Evolutionary conservation across 2,329 filamentous ascomycete genomes (phyloP).

Genomic region (Bretziella fagacearum): DNA sequence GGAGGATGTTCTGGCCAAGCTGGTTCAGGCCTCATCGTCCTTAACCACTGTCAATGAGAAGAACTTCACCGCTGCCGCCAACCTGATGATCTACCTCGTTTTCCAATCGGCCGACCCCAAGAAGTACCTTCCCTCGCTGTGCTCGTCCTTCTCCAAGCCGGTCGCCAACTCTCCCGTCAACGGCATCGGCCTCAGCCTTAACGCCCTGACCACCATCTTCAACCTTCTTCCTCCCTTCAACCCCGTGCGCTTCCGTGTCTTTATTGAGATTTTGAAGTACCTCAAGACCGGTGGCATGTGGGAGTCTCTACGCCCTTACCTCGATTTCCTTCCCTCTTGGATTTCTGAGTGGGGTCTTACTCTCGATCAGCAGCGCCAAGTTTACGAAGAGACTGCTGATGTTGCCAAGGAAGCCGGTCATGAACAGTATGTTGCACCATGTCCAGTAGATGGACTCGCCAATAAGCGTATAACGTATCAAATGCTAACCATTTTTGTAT

Average conservation of each 20-base stretch:
- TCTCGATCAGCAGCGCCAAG: conserved; percentile 64
- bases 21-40: conserved; percentile 60
- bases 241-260: conserved; percentile 74
- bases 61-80: conserved; percentile 92
- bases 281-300: conserved; percentile 61
- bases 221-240: conserved; percentile 69
- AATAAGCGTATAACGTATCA: background rate
- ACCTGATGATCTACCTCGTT: conserved; percentile 87
- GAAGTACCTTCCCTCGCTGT: conserved; percentile 74
- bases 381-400: conserved; percentile 70
- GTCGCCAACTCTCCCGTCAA: conserved; percentile 73
- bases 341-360: conserved; percentile 67
- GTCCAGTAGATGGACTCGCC: background rate
- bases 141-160: conserved; percentile 75
- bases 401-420: conserved; percentile 65
- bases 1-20: conserved; percentile 76
- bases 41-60: conserved; percentile 84
- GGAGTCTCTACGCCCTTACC: conserved; percentile 65
- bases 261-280: conserved; percentile 74
- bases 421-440: conserved; percentile 41
- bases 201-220: conserved; percentile 87
- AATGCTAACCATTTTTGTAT: background rate
- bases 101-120: conserved; percentile 71
- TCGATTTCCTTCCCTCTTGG: conserved; percentile 72
- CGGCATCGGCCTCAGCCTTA: conserved; percentile 70